Base-by-base conservation (phyloP, 176 grass and related monocot genomes). In the Avena sativa region DNA sequence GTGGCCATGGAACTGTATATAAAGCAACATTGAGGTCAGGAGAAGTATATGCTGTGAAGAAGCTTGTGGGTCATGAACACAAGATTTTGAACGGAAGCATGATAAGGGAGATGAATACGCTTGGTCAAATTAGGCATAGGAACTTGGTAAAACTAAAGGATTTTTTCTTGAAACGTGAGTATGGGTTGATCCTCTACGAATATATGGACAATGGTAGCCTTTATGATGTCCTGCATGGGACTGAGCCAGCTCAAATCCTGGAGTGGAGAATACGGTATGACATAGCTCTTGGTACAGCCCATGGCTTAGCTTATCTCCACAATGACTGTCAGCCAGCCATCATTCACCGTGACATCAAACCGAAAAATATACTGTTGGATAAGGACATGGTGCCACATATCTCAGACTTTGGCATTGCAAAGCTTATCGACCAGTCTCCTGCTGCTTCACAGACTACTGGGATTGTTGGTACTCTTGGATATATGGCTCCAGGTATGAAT, bases 391-490 rank as follows among this genome's bases (percentile, higher is more conserved):
- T 89, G 76, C 88, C 96, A 4, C 91, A 93, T 79, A 95, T 98
- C 44, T 95, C 95, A 52, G 95, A 98, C 87, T 98, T 98, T 89
- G 95, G 95, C 77, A 91, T 93, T 56, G 95, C 94, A 47, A 97
- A 92, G 78, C 76, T 96, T 23, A 81, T 97, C 40, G 85, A 91
- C 57, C 84, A 86, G n/a, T 79, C 79, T 79, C 84, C 91, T 73
- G 80, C 57, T 83, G 81, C 88, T 40, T 16, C 73, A 34, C 87
- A 89, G 47, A 91, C 89, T 21, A 89, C 90, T 84, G 90, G 92
- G 44, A 71, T 94, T 11, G 57, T 93, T 71, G 95, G 95, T n/a
- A 97, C 95, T 38, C 34, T 88, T 53, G 95, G 95, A 57, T 97
- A 93, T 87, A 93, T 97, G 71, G 88, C 95, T 51, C 95, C 95